phyloP scores from a whole-genome alignment of 257 asterid genomes.

The Solanum dulcamara region DNA sequence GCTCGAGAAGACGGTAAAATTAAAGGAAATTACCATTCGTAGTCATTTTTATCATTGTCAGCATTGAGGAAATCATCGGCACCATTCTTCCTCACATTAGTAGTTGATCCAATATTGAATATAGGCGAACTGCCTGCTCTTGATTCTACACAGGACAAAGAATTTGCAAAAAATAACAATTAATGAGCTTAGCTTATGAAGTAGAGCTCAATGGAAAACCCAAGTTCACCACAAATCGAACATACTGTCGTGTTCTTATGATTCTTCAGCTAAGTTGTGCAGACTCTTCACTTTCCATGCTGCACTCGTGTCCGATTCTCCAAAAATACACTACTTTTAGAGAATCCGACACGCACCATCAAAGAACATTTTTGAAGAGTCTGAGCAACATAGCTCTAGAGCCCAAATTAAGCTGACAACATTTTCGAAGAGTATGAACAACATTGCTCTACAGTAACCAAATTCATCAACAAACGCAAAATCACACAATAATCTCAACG shows the following conservation, averaged over 20 bases:
- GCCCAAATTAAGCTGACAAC: no score
- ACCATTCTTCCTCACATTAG: constrained; percentile 58
- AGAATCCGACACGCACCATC: background rate
- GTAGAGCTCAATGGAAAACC: background rate
- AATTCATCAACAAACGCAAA: background rate
- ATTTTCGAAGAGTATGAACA: background rate
- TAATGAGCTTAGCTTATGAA: background rate
- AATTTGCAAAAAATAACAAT: background rate
- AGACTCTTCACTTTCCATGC: no score
- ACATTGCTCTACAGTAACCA: background rate
- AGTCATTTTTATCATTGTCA: constrained; percentile 93
- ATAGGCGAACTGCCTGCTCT: constrained; percentile 50
- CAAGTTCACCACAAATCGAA: background rate
- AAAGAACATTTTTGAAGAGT: background rate
- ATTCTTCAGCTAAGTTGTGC: background rate
- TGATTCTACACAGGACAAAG: background rate
- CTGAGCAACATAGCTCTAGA: background rate
- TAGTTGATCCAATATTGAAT: constrained; percentile 45
- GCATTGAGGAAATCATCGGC: constrained; percentile 91
- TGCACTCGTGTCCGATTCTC: background rate
- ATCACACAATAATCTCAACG: background rate
- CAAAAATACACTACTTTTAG: no score
- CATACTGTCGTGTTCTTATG: background rate
- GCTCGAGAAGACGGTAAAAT: background rate
- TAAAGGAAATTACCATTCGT: constrained; percentile 60